These are phyloP conservation scores for Chloris gayana DNA, from an alignment of 176 grass and related monocot genomes.

Conservation along the genomic window DNA sequence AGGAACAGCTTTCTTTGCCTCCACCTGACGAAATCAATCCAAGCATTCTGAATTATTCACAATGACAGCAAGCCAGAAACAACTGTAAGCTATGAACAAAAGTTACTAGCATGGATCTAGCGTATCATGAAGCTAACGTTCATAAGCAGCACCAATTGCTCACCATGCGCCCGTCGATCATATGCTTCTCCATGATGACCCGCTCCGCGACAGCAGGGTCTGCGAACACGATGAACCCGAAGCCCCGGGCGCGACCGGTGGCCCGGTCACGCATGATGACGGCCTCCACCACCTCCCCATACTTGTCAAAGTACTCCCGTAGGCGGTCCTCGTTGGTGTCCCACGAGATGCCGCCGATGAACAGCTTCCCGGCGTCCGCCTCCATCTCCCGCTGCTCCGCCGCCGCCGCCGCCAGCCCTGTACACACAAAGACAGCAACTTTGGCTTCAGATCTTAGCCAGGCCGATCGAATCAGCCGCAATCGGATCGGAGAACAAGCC, in stretches of 20 bases:
- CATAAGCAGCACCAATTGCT: conserved; percentile 24
- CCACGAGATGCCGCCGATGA: conserved; percentile 96
- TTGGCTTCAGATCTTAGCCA: conserved; percentile 51
- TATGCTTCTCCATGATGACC: conserved; percentile 84
- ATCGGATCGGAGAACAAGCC: conserved; percentile 41
- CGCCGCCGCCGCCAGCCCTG: conserved; percentile 24
- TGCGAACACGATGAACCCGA: conserved; percentile 87
- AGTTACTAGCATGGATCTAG: conserved; percentile 37
- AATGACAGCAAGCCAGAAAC: conserved; percentile 1
- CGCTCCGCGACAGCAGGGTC: conserved; percentile 65
- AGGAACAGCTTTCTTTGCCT: conserved; percentile 93
- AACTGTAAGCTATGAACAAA: conserved; percentile 9
- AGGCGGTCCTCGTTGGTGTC: conserved; percentile 93
- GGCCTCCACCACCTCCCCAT: conserved; percentile 86
- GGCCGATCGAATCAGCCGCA: conserved; percentile 39
- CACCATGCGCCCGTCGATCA: conserved; percentile 92
- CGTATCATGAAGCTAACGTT: conserved; percentile 22
- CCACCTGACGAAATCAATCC: conserved; percentile 61
- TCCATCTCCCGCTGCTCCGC: conserved; percentile 57
- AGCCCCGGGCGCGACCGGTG: conserved; percentile 78
- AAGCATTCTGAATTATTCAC: conserved; percentile 39
- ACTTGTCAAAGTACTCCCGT: conserved; percentile 79
- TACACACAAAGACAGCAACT: conserved; percentile 39
- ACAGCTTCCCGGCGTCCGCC: conserved; percentile 78
- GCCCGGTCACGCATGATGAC: conserved; percentile 83